A percentile compares a stretch with the other conserved stretches of the same genome.
Evolutionary conservation across 306 rosid genomes (phyloP).

Genomic region (Citrullus colocynthis): DNA sequence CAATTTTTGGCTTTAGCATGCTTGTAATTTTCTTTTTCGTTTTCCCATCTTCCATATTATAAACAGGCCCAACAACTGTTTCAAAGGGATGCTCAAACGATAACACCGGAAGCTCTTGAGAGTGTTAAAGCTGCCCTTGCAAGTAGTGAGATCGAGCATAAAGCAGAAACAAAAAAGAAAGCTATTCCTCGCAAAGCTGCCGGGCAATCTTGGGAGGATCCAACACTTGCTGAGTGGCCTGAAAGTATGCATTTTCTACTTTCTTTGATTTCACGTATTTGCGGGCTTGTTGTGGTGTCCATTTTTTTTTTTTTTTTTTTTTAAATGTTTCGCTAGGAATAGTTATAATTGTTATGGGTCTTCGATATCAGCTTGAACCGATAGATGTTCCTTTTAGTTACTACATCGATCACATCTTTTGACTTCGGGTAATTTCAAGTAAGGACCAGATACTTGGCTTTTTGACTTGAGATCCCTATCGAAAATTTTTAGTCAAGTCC

Average conservation of each 20-base stretch:
- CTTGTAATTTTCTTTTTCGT: neutral
- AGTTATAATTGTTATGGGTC: neutral
- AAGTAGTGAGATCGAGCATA: constrained; percentile 75
- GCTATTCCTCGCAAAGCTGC: constrained; percentile 96
- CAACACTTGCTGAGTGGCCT: constrained; percentile 90
- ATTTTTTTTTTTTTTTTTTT: too few relatives aligned
- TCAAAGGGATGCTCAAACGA: constrained; percentile 85
- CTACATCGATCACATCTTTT: neutral
- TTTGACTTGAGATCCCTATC: neutral
- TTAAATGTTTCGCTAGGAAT: neutral
- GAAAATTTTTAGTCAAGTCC: neutral
- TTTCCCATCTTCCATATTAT: neutral
- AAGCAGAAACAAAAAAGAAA: constrained; percentile 71
- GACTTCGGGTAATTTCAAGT: neutral
- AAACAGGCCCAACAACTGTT: constrained; percentile 84
- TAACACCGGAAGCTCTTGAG: constrained; percentile 88
- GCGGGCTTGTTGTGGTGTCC: neutral
- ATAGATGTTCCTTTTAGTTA: neutral
- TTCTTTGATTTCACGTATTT: neutral
- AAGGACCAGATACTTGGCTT: neutral
- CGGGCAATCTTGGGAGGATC: constrained; percentile 93
- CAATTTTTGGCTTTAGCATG: neutral
- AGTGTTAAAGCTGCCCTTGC: constrained; percentile 92
- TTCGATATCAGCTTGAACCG: neutral
- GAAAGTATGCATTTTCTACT: constrained; percentile 40